Percentiles rank a stretch among this genome's conserved stretches.
Evolutionary conservation across 2,329 filamentous ascomycete species (phyloP).

Genomic region (Fusarium udum): DNA sequence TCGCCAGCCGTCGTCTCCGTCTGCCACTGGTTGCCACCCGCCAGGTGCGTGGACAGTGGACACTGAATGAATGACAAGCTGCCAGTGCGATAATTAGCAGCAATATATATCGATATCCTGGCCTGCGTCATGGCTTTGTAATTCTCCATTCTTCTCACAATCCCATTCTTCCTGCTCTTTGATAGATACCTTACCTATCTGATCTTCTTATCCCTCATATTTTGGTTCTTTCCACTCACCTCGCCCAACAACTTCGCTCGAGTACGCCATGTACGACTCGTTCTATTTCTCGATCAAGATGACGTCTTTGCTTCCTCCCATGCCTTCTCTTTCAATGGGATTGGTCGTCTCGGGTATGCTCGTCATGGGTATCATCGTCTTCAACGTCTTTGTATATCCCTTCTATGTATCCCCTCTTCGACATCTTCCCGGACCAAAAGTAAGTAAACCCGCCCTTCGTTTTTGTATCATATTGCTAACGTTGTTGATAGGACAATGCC

Average conservation of each 20-base stretch:
- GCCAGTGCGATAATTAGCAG: not conserved
- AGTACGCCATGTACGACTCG: not conserved
- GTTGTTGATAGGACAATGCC: constrained; percentile 46
- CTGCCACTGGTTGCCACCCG: constrained; percentile 18
- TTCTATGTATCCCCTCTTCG: constrained; percentile 55
- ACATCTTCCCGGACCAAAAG: constrained; percentile 55
- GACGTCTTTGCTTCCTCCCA: not conserved
- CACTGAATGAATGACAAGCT: constrained; percentile 9
- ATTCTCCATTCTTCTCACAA: not conserved
- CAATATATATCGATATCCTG: not conserved
- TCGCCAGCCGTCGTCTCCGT: not conserved
- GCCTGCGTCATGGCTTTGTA: not conserved
- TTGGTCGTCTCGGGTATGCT: not conserved
- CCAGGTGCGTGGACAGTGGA: constrained; percentile 9
- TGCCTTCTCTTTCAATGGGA: not conserved
- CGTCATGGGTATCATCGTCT: not conserved
- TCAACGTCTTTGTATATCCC: constrained; percentile 53
- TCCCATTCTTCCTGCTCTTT: not conserved
- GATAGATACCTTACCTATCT: not conserved
- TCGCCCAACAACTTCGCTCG: not conserved
- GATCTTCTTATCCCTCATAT: not conserved
- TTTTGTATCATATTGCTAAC: not conserved
- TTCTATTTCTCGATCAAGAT: not conserved
- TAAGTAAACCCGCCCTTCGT: constrained; percentile 22
- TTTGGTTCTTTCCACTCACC: not conserved